Conservation (phyloP, 2,329 filamentous ascomycete species). For the Beauveria asiatica region DNA sequence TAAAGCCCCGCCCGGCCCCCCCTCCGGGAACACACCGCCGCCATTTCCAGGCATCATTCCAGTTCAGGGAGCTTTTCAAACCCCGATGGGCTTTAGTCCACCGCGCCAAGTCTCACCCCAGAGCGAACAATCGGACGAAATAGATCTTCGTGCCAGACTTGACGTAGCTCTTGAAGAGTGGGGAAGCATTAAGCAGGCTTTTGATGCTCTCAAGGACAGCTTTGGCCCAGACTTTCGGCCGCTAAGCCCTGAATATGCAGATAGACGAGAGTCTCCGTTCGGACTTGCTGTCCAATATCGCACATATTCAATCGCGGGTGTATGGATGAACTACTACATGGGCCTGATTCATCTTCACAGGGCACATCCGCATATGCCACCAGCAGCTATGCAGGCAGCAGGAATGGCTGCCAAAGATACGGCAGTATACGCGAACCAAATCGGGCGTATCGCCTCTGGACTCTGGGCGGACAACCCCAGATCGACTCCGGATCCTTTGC, state of each 20-base stretch:
- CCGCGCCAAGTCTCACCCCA: slow-evolving; percentile 36
- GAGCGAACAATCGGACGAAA: slow-evolving; percentile 37
- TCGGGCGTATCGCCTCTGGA: slow-evolving; percentile 75
- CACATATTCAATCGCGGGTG: slow-evolving; percentile 75
- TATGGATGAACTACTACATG: slow-evolving; percentile 86
- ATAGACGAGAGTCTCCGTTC: slow-evolving; percentile 61
- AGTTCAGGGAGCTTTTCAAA: slow-evolving; percentile 37
- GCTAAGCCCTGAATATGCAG: slow-evolving; percentile 58
- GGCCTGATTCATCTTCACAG: slow-evolving; percentile 75
- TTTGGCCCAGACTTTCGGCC: slow-evolving; percentile 72
- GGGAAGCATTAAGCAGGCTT: slow-evolving; percentile 63
- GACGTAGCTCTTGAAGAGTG: slow-evolving; percentile 70
- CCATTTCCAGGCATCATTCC: slow-evolving; percentile 50
- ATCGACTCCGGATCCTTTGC: slow-evolving; percentile 50
- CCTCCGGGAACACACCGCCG: slow-evolving; percentile 25
- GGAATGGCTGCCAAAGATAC: slow-evolving; percentile 69
- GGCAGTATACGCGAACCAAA: slow-evolving; percentile 57
- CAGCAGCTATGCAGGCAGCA: slow-evolving; percentile 79
- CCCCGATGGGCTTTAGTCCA: slow-evolving; percentile 48
- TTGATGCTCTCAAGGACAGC: slow-evolving; percentile 55
- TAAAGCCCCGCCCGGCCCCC: slow-evolving; percentile 17
- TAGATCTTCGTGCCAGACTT: slow-evolving; percentile 56
- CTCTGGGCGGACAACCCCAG: slow-evolving; percentile 45
- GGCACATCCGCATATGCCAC: slow-evolving; percentile 82
- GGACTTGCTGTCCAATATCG: slow-evolving; percentile 74